phyloP scores from a whole-genome alignment of 208 protist species.

The Acanthamoeba lenticulata region DNA sequence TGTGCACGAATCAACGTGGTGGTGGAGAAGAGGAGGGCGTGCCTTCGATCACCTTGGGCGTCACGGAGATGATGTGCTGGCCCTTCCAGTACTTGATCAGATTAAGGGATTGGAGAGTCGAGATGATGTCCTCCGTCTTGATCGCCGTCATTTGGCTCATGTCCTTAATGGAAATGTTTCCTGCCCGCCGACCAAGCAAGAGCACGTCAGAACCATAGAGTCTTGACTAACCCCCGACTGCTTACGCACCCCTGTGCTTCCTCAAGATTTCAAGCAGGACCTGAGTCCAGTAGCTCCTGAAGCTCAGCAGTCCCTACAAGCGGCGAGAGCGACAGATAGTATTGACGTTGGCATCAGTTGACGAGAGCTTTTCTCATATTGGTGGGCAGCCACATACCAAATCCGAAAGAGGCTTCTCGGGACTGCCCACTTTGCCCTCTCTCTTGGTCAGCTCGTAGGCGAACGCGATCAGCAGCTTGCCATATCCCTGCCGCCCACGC shows the following conservation, averaged over 20 bases:
- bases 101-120: conserved; percentile 85
- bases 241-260: conserved; percentile 72
- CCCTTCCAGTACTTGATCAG: conserved; percentile 90
- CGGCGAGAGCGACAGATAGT: not conserved
- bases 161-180: conserved; percentile 81
- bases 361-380: not conserved
- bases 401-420: conserved; percentile 99
- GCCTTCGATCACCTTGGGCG: conserved; percentile 84
- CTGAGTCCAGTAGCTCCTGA: conserved; percentile 93
- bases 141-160: conserved; percentile 82
- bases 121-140: conserved; percentile 89
- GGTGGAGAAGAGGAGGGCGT: not conserved
- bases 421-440: conserved; percentile 96
- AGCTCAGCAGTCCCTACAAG: conserved; percentile 91
- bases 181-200: not conserved
- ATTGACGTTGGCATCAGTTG: too few species aligned
- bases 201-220: not conserved
- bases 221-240: not conserved
- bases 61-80: conserved; percentile 88
- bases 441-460: conserved; percentile 97
- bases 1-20: not conserved
- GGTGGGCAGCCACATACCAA: conserved; percentile 75
- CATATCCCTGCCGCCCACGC: conserved; percentile 91
- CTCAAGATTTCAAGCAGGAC: conserved; percentile 89
- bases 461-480: conserved; percentile 98